Conservation (phyloP, 169 alveolate genomes). For the Plasmodium malariae region DNA sequence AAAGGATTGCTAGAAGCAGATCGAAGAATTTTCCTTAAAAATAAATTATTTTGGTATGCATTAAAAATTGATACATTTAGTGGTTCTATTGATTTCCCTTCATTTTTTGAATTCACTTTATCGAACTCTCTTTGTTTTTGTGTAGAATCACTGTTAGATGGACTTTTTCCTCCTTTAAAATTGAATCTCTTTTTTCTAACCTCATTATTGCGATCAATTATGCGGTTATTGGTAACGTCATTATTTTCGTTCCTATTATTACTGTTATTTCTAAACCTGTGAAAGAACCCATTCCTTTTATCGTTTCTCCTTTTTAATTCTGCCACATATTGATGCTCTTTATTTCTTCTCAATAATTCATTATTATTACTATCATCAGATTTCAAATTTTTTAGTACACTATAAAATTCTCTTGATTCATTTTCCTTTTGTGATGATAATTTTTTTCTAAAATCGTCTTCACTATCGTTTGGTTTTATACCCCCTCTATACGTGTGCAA, state of each 20-base stretch:
- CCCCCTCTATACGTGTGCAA: not conserved
- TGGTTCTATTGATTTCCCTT: not conserved
- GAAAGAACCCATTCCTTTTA: not conserved
- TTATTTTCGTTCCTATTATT: not conserved
- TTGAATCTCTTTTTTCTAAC: too few relatives aligned
- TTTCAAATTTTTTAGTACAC: too few relatives aligned
- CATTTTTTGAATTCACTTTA: not conserved
- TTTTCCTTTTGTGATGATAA: too few relatives aligned
- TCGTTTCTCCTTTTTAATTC: not conserved
- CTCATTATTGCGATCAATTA: too few relatives aligned
- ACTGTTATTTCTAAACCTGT: slow-evolving; percentile 8
- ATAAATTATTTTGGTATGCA: slow-evolving; percentile 27
- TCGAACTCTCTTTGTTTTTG: slow-evolving; percentile 2
- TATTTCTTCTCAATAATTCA: not conserved
- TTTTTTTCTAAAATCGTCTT: not conserved
- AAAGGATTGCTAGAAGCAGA: not conserved
- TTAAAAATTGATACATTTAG: not conserved
- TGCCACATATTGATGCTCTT: too few relatives aligned
- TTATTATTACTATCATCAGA: too few relatives aligned
- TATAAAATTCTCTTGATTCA: too few relatives aligned
- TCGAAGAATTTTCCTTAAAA: slow-evolving; percentile 7
- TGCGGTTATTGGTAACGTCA: not conserved
- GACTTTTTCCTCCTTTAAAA: too few relatives aligned
- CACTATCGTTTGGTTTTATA: not conserved
- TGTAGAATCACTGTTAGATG: too few relatives aligned